A percentile compares a stretch with the other conserved stretches of the same genome.
phyloP scores from a whole-genome alignment of 441 rosid species.

The Hura crepitans region DNA sequence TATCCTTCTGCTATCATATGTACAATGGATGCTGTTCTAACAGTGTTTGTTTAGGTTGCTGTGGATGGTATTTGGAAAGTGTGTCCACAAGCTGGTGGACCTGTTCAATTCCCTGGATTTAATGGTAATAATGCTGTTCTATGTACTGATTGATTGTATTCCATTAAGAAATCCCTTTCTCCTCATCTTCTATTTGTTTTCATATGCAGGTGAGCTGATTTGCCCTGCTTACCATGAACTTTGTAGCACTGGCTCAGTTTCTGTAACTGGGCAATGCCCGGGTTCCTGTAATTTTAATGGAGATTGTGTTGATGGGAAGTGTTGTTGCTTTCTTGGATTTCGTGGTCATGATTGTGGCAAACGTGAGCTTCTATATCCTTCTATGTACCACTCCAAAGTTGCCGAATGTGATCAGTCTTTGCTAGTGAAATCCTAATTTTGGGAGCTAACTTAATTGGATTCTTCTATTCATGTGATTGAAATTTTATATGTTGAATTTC shows the following conservation, averaged over 20 bases:
- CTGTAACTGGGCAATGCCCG: constrained; percentile 72
- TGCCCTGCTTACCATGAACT: constrained; percentile 94
- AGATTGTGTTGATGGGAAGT: constrained; percentile 80
- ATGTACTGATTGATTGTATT: constrained; percentile 5
- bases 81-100: constrained; percentile 86
- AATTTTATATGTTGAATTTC: constrained; percentile 2
- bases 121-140: constrained; percentile 55
- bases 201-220: constrained; percentile 65
- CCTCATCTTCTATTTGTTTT: constrained; percentile 15
- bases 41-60: constrained; percentile 66
- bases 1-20: neutral
- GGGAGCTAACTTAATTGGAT: neutral
- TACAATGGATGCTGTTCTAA: constrained; percentile 8
- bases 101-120: constrained; percentile 83
- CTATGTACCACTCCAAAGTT: constrained; percentile 1
- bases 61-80: constrained; percentile 94
- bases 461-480: constrained; percentile 1
- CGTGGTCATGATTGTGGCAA: constrained; percentile 82
- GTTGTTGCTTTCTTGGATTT: constrained; percentile 87
- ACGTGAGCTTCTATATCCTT: constrained; percentile 49
- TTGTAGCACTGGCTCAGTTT: constrained; percentile 48
- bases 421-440: neutral
- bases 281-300: constrained; percentile 80
- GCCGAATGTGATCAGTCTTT: neutral
- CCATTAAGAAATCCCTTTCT: constrained; percentile 4